These are phyloP conservation scores for Quillaja saponaria DNA, from an alignment of 306 rosid species.

Conservation along the genomic window DNA sequence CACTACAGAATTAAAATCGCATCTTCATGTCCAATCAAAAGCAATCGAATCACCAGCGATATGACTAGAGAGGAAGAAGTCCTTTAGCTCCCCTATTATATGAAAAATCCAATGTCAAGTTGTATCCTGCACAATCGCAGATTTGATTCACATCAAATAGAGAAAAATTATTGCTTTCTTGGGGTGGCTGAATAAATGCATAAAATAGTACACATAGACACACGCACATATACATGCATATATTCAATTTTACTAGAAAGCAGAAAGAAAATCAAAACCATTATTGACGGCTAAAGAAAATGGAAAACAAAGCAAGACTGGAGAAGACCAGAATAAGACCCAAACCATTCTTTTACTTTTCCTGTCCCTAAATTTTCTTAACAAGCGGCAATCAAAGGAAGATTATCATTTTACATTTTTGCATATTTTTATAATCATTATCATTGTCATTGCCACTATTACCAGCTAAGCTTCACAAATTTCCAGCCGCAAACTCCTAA, in stretches of 20 bases:
- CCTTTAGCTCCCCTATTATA: slow-evolving; percentile 19
- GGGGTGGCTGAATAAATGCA: slow-evolving; percentile 27
- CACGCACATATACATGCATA: slow-evolving; percentile 32
- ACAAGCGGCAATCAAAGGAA: slow-evolving; percentile 32
- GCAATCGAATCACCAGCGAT: slow-evolving; percentile 45
- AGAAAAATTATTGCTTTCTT: neutral
- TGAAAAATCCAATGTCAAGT: slow-evolving; percentile 26
- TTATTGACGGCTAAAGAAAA: slow-evolving; percentile 35
- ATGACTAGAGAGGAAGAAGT: slow-evolving; percentile 25
- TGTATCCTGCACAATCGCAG: slow-evolving; percentile 43
- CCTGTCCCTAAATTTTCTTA: slow-evolving; percentile 25
- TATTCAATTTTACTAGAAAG: slow-evolving; percentile 32
- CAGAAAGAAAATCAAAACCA: slow-evolving; percentile 44
- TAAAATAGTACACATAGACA: slow-evolving; percentile 11
- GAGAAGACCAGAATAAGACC: slow-evolving; percentile 36
- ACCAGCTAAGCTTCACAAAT: slow-evolving; percentile 7
- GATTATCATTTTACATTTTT: slow-evolving; percentile 23
- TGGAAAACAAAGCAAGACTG: slow-evolving; percentile 26
- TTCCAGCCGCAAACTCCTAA: slow-evolving; percentile 34
- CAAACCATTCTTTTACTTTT: slow-evolving; percentile 37
- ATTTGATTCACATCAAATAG: slow-evolving; percentile 37
- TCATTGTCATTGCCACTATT: too few species aligned
- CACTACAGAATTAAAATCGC: slow-evolving; percentile 34
- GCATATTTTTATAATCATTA: slow-evolving; percentile 9
- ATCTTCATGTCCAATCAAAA: slow-evolving; percentile 39